These are phyloP conservation scores for Neurospora sp. DNA, from an alignment of 495 filamentous ascomycete genomes.

Conservation along the genomic window DNA sequence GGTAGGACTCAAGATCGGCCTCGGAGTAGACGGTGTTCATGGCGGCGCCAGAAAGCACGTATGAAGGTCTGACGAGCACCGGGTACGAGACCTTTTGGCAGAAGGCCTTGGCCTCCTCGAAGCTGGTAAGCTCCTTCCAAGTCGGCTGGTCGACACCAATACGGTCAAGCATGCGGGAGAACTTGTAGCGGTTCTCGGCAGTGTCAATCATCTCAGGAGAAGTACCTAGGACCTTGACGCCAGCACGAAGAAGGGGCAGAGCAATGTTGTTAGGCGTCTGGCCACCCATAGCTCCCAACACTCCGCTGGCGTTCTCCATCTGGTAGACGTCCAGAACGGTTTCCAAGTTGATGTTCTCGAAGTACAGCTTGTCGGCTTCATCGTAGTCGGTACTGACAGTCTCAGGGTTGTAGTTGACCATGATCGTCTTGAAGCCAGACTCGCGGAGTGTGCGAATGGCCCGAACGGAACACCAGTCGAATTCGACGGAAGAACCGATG, in stretches of 20 bases:
- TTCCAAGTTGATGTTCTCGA: constrained; percentile 95
- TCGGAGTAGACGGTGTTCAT: constrained; percentile 95
- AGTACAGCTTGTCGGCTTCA: constrained; percentile 90
- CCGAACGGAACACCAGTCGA: constrained; percentile 98
- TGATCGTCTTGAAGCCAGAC: constrained; percentile 86
- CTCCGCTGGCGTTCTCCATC: constrained; percentile 73
- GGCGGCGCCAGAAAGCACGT: constrained; percentile 91
- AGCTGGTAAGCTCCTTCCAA: constrained; percentile 93
- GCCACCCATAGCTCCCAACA: constrained; percentile 97
- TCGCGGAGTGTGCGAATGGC: constrained; percentile 88
- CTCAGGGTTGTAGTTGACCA: constrained; percentile 97
- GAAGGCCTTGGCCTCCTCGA: constrained; percentile 75
- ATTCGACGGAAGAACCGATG: constrained; percentile 95
- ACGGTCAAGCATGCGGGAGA: constrained; percentile 90
- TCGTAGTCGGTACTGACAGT: constrained; percentile 95
- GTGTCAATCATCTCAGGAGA: constrained; percentile 98
- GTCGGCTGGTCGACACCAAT: constrained; percentile 96
- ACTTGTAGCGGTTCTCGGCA: constrained; percentile 97
- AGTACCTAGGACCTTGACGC: constrained; percentile 86
- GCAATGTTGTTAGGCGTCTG: constrained; percentile 99
- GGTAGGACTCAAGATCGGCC: constrained; percentile 78
- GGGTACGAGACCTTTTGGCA: constrained; percentile 80
- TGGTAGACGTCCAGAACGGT: constrained; percentile 94
- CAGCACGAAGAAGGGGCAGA: constrained; percentile 73
- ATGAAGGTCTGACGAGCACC: constrained; percentile 86